Conservation (phyloP, 2,329 filamentous ascomycete species). For the Simplicillium sp. region DNA sequence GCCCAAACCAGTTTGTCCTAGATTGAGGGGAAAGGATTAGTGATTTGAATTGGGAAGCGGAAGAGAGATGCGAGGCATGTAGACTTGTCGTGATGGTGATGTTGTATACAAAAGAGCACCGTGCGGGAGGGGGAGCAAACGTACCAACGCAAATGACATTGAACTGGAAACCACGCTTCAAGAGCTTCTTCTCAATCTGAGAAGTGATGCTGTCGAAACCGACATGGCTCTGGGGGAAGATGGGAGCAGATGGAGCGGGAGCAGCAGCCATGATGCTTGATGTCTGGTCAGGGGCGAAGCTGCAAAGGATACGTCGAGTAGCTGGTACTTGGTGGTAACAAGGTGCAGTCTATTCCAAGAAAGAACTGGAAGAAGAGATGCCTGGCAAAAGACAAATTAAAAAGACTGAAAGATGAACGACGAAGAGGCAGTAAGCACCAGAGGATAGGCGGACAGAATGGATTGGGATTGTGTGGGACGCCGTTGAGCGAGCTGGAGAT, state of each 20-base stretch:
- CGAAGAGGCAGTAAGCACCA: constrained; percentile 2
- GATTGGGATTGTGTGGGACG: constrained; percentile 6
- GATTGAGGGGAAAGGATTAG: constrained; percentile 10
- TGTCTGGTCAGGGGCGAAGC: neutral
- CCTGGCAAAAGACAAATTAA: constrained; percentile 14
- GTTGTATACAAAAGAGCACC: no score
- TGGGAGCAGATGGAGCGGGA: constrained; percentile 55
- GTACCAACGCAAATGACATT: constrained; percentile 98
- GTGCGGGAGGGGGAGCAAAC: constrained; percentile 37
- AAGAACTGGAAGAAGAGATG: constrained; percentile 12
- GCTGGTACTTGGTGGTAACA: constrained; percentile 19
- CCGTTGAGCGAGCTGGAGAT: constrained; percentile 5
- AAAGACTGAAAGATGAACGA: constrained; percentile 5
- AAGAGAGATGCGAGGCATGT: constrained; percentile 3
- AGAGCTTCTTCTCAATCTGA: constrained; percentile 98
- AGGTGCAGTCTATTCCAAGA: constrained; percentile 25
- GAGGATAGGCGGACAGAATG: constrained; percentile 5
- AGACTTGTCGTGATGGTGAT: no score
- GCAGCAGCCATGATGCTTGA: constrained; percentile 42
- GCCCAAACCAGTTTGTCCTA: constrained; percentile 95
- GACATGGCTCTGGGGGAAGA: constrained; percentile 94
- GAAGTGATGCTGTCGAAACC: constrained; percentile 99
- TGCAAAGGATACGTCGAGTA: constrained; percentile 8
- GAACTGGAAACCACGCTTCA: constrained; percentile 99
- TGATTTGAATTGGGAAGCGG: neutral